Evolutionary conservation across 345 rosid genomes (phyloP).

Genomic region (Cardiospermum halicacabum): DNA sequence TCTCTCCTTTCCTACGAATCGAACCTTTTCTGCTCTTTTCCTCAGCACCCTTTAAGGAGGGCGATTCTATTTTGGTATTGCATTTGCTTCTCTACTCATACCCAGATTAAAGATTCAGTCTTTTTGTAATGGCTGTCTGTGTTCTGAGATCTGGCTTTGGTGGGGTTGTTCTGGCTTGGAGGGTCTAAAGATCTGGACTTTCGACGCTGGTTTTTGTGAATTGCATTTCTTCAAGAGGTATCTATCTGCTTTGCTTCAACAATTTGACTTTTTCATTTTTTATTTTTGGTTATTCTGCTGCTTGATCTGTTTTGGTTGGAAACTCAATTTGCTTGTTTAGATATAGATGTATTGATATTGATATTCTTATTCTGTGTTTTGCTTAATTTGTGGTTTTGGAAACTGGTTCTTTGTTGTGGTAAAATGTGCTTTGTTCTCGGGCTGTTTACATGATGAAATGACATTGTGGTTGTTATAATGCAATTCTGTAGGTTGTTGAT

Average conservation of each 20-base stretch:
- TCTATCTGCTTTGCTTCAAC: conserved; percentile 15
- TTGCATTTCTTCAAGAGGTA: conserved; percentile 29
- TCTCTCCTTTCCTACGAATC: conserved; percentile 7
- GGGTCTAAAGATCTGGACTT: conserved; percentile 48
- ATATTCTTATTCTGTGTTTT: background rate
- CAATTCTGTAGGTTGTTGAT: conserved; percentile 28
- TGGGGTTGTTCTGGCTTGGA: conserved; percentile 1
- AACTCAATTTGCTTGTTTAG: conserved; percentile 9
- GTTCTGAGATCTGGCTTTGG: conserved; percentile 45
- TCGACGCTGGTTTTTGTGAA: conserved; percentile 17
- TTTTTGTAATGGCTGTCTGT: conserved; percentile 13
- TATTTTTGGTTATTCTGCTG: conserved; percentile 1
- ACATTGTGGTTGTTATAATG: conserved; percentile 15
- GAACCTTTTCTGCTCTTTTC: conserved; percentile 23
- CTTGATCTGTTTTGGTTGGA: conserved; percentile 27
- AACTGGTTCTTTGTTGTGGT: background rate
- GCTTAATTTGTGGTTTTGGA: conserved; percentile 1
- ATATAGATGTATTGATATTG: background rate
- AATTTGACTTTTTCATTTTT: conserved; percentile 6
- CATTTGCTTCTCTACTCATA: conserved; percentile 16
- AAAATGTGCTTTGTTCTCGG: no score
- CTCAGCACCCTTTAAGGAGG: conserved; percentile 15
- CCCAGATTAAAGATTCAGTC: conserved; percentile 26
- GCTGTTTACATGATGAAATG: no score
- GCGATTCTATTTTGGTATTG: conserved; percentile 48